Percentiles rank a stretch among this genome's conserved stretches.
Conservation (phyloP, 768 basidiomycete genomes). For the Ramaria rubella region DNA sequence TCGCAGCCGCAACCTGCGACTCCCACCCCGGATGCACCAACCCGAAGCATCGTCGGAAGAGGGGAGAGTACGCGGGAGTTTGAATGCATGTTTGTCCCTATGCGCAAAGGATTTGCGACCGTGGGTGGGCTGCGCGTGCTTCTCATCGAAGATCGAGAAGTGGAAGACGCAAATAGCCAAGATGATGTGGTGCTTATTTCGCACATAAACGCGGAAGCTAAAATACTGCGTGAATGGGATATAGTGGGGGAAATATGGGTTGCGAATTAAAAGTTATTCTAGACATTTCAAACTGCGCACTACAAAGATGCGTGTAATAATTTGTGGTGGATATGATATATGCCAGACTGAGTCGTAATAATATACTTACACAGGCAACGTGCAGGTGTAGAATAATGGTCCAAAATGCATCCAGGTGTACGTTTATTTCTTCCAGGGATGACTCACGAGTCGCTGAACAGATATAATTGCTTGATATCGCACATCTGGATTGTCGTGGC, state of each 20-base stretch:
- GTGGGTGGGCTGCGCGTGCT: conserved; percentile 71
- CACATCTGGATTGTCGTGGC: conserved; percentile 79
- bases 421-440: conserved; percentile 55
- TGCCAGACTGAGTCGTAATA: not conserved
- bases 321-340: not conserved
- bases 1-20: conserved; percentile 30
- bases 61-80: conserved; percentile 48
- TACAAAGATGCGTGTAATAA: not conserved
- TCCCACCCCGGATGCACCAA: conserved; percentile 2
- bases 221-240: conserved; percentile 63
- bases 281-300: not conserved
- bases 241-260: conserved; percentile 70
- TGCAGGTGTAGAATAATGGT: not conserved
- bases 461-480: conserved; percentile 88
- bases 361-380: not conserved
- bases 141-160: conserved; percentile 48
- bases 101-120: conserved; percentile 50
- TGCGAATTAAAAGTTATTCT: conserved; percentile 17
- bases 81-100: conserved; percentile 54
- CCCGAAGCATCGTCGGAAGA: conserved; percentile 17
- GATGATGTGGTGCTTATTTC: conserved; percentile 10
- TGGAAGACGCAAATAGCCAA: conserved; percentile 26
- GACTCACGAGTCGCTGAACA: conserved; percentile 87
- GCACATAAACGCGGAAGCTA: conserved; percentile 30
- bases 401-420: not conserved